These are phyloP conservation scores for Hypoxylon sp. DNA, from an alignment of 2,329 filamentous ascomycete genomes.

Conservation along the genomic window DNA sequence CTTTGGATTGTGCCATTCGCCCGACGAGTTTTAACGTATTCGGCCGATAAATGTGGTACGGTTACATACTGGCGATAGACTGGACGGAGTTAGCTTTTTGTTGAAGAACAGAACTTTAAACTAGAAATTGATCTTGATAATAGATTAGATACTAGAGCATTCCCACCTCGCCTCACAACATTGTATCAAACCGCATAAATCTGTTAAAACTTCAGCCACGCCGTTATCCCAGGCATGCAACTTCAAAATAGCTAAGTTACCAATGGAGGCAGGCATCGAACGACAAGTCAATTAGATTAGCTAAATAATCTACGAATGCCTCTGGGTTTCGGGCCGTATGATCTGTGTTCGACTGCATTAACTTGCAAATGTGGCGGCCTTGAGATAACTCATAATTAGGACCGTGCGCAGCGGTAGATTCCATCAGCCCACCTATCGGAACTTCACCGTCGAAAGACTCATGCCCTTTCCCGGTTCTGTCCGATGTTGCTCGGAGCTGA, in stretches of 20 bases:
- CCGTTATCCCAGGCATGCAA: background rate
- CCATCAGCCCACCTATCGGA: slow-evolving; percentile 31
- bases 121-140: slow-evolving; percentile 22
- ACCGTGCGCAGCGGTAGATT: slow-evolving; percentile 17
- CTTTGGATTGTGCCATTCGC: slow-evolving; percentile 13
- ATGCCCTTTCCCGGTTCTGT: slow-evolving; percentile 28
- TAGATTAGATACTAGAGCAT: slow-evolving; percentile 20
- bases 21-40: slow-evolving; percentile 3
- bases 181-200: background rate
- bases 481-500: slow-evolving; percentile 29
- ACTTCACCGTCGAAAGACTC: slow-evolving; percentile 19
- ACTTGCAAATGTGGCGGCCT: slow-evolving; percentile 11
- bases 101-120: slow-evolving; percentile 20
- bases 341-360: slow-evolving; percentile 14
- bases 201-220: background rate
- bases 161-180: background rate
- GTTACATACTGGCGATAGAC: slow-evolving; percentile 3
- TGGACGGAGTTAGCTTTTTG: slow-evolving; percentile 8
- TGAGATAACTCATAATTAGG: slow-evolving; percentile 17
- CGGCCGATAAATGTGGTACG: slow-evolving; percentile 6
- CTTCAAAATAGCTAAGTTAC: background rate
- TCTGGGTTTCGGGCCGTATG: slow-evolving; percentile 11
- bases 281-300: background rate
- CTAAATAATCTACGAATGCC: background rate
- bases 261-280: background rate